These are phyloP conservation scores for Combretum micranthum DNA, from an alignment of 345 rosid genomes.

Conservation along the genomic window DNA sequence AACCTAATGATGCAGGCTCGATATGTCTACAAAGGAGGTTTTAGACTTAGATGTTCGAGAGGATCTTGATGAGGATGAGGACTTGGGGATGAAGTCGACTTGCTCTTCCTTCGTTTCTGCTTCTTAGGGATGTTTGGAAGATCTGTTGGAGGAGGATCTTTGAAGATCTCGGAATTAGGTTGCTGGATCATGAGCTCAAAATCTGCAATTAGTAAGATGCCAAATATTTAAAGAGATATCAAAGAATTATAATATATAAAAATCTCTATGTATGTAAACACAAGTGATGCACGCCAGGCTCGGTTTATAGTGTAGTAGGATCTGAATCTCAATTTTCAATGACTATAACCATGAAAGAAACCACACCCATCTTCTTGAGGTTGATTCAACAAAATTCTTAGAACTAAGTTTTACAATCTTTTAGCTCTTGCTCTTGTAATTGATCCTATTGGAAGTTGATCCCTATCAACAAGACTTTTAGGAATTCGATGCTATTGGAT, in stretches of 20 bases:
- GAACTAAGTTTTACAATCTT: no score
- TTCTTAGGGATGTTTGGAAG: conserved; percentile 39
- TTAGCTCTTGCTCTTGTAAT: no score
- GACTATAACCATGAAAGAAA: no score
- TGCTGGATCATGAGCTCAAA: conserved; percentile 29
- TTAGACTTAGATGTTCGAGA: conserved; percentile 24
- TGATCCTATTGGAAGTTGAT: no score
- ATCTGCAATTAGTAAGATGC: conserved; percentile 18
- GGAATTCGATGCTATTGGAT: no score
- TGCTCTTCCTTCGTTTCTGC: conserved; percentile 44
- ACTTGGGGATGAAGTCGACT: conserved; percentile 29
- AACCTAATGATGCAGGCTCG: conserved; percentile 15
- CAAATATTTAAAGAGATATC: neutral
- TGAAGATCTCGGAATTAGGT: conserved; percentile 21
- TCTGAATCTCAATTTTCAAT: no score
- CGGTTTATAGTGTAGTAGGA: no score
- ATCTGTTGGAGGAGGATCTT: conserved; percentile 21
- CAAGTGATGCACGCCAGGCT: no score
- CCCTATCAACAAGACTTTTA: neutral
- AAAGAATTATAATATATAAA: neutral
- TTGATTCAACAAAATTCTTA: neutral
- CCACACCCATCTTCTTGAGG: no score
- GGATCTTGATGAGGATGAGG: conserved; percentile 28
- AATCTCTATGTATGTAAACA: neutral
- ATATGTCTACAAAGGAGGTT: conserved; percentile 16